These are phyloP conservation scores for Stagonosporopsis rhizophila DNA, from an alignment of 2,329 filamentous ascomycete species.

Conservation along the genomic window DNA sequence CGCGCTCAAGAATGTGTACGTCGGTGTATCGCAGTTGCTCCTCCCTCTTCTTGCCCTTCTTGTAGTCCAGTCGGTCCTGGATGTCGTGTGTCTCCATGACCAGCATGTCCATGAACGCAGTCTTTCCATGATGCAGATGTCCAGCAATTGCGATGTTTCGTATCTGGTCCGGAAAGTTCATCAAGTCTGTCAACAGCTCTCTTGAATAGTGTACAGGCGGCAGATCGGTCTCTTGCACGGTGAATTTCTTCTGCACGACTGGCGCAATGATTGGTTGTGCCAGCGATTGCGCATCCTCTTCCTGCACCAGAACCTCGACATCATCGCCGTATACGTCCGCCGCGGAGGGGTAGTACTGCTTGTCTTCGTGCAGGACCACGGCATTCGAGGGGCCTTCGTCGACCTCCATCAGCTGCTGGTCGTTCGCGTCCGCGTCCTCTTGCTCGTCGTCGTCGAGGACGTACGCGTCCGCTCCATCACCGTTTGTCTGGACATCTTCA, in stretches of 20 bases:
- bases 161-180: conserved; percentile 95
- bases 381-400: conserved; percentile 94
- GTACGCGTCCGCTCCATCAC: conserved; percentile 80
- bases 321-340: conserved; percentile 93
- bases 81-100: conserved; percentile 95
- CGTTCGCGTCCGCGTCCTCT: conserved; percentile 57
- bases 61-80: conserved; percentile 76
- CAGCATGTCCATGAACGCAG: conserved; percentile 97
- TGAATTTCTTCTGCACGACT: conserved; percentile 94
- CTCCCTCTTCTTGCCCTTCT: conserved; percentile 80
- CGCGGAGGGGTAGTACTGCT: conserved; percentile 99
- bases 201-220: conserved; percentile 88
- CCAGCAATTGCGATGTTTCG: conserved; percentile 91
- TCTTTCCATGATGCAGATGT: conserved; percentile 97
- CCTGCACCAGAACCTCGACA: conserved; percentile 94
- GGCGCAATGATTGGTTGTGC: conserved; percentile 93
- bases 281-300: conserved; percentile 94
- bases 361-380: conserved; percentile 97
- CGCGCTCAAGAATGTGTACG: conserved; percentile 84
- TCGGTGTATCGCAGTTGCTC: conserved; percentile 96
- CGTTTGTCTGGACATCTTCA: conserved; percentile 80
- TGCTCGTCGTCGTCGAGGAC: conserved; percentile 73
- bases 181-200: conserved; percentile 91
- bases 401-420: conserved; percentile 91
- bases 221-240: conserved; percentile 87